Base-by-base conservation (phyloP, 1,284 basidiomycete genomes). In the Lignosus rhinocerotis region DNA sequence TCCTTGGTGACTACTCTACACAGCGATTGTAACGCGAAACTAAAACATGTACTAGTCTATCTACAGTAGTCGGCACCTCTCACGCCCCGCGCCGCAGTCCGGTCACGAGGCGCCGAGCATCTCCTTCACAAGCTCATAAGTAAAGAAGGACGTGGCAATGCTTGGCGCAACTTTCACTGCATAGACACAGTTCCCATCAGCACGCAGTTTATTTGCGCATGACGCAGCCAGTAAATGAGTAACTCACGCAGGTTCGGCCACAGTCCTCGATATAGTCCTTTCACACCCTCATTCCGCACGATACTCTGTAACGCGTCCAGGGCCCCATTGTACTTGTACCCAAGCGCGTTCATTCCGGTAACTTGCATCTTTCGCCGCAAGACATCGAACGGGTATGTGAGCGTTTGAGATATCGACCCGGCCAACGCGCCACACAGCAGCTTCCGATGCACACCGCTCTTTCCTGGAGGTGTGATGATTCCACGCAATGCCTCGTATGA, bases 301-400 rank as follows among this genome's bases (percentile, higher is more conserved):
- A 94, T 93, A 57, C 81, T 82, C 57, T 75, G 73, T 63, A 95
- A 76, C 1, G 90, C 92, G 69, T 94, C 89, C 57, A 92, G 69
- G 16, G 90, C 93, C 30, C 93, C 92, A 49, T 76, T 86, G 74
- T 94, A 94, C 69, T 85, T 84, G 62, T 84, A 75, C 43, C 83
- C 81, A 58, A 88, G 68, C 59, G 82, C 76, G 56, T 82, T 80
- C 88, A 98, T 90, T 1, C 96, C 96, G 1, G 88, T 86, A 56
- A 96, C 93, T 73, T 99, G 96, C 90, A 99, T 95, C 76, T 97
- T 94, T 51, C 96, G 81, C 43, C 96, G 81, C 53, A 98, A 75
- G 1, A 98, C 94, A 72, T 99, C 96, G 68, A 98, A 92, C 0
- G 96, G 96, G 71, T 97, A 98, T 7, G 96, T 98, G 67, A 98